Conservation (phyloP, 805 yeast species). For the Yarrowia bubula region DNA sequence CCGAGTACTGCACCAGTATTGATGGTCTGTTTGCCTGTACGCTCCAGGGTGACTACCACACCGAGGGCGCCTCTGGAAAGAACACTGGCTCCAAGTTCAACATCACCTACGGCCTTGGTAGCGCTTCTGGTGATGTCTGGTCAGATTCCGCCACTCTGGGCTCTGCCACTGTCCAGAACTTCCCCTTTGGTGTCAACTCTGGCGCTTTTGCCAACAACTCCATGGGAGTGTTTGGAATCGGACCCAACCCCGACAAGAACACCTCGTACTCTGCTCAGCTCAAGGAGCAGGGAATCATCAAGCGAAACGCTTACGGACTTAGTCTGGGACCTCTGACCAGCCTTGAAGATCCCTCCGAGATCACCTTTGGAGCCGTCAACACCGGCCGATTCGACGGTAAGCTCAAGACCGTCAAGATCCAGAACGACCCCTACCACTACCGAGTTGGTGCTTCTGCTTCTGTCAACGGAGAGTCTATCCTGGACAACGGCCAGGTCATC, state of each 20-base stretch:
- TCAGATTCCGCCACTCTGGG: not conserved
- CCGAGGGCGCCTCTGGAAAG: not conserved
- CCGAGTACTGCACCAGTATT: constrained; percentile 41
- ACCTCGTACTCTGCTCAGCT: not conserved
- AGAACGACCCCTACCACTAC: constrained; percentile 29
- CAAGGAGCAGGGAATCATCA: not conserved
- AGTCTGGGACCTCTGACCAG: not conserved
- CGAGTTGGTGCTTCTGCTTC: not conserved
- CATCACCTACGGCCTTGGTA: not conserved
- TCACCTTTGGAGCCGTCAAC: not conserved
- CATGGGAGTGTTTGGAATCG: not conserved
- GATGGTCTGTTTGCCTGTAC: not conserved
- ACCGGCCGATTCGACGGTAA: not conserved
- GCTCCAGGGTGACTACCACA: not conserved
- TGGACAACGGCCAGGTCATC: not conserved
- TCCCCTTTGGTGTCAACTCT: not conserved
- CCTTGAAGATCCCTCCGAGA: not conserved
- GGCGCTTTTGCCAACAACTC: not conserved
- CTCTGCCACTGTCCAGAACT: not conserved
- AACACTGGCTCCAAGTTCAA: not conserved
- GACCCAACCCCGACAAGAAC: not conserved
- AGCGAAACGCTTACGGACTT: not conserved
- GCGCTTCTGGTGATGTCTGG: not conserved
- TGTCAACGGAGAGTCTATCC: not conserved
- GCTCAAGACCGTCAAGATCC: constrained; percentile 30